Conservation (phyloP, 2,329 filamentous ascomycete species). For the Penicillium expansum region DNA sequence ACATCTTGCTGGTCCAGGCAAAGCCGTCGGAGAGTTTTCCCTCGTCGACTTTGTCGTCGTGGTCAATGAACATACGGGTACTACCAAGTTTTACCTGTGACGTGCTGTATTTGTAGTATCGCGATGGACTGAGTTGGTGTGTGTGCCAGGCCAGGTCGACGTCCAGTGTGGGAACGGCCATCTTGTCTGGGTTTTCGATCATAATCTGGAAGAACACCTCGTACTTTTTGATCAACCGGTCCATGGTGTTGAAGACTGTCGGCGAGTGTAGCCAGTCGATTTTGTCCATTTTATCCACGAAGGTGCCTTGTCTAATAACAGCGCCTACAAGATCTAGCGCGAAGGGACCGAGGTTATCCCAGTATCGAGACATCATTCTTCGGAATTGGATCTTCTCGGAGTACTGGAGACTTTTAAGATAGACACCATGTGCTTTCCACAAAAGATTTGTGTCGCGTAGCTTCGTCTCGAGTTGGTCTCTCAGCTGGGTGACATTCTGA, state of each 20-base stretch:
- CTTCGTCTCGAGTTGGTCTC: constrained; percentile 26
- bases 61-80: constrained; percentile 63
- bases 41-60: constrained; percentile 81
- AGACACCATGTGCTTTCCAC: constrained; percentile 24
- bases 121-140: constrained; percentile 28
- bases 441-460: constrained; percentile 51
- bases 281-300: constrained; percentile 63
- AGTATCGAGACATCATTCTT: constrained; percentile 45
- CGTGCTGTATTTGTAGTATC: constrained; percentile 49
- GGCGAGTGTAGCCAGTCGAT: constrained; percentile 79
- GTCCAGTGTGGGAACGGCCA: constrained; percentile 36
- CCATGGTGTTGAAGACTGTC: constrained; percentile 60
- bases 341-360: constrained; percentile 41
- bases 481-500: constrained; percentile 42
- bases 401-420: background rate
- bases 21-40: constrained; percentile 62
- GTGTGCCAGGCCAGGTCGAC: constrained; percentile 39
- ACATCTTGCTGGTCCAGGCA: constrained; percentile 68
- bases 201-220: constrained; percentile 46
- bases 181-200: constrained; percentile 32
- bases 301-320: constrained; percentile 43
- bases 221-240: constrained; percentile 55
- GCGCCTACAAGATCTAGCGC: constrained; percentile 41
- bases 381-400: constrained; percentile 41
- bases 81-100: constrained; percentile 29